phyloP scores from a whole-genome alignment of 1,139 yeast genomes.

The Kodamaea arcana region DNA sequence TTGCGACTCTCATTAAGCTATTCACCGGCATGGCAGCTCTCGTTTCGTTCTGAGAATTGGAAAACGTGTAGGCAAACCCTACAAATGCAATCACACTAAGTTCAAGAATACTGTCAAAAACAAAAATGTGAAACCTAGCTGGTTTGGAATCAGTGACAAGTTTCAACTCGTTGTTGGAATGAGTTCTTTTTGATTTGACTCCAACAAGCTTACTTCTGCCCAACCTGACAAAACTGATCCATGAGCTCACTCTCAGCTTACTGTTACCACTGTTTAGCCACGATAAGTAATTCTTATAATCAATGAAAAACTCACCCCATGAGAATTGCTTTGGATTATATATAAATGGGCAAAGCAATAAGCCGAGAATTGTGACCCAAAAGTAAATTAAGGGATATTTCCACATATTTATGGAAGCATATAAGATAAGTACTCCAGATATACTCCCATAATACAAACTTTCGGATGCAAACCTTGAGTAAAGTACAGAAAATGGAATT shows the following conservation, averaged over 20 bases:
- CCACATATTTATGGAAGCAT: slow-evolving; percentile 48
- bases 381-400: slow-evolving; percentile 41
- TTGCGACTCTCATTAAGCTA: slow-evolving; percentile 34
- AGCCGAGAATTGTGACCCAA: slow-evolving; percentile 46
- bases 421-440: slow-evolving; percentile 36
- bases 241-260: slow-evolving; percentile 22
- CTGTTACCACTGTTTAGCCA: slow-evolving; percentile 49
- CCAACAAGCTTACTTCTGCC: slow-evolving; percentile 44
- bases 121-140: slow-evolving; percentile 30
- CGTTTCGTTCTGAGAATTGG: slow-evolving; percentile 42
- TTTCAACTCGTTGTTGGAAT: slow-evolving; percentile 19
- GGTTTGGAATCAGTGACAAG: slow-evolving; percentile 36
- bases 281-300: slow-evolving; percentile 35
- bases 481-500: slow-evolving; percentile 39
- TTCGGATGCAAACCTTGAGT: slow-evolving; percentile 45
- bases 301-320: slow-evolving; percentile 47
- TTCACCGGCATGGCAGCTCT: slow-evolving; percentile 25
- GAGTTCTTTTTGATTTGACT: slow-evolving; percentile 26
- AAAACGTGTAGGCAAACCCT: slow-evolving; percentile 38
- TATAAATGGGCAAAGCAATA: slow-evolving; percentile 45
- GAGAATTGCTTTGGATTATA: slow-evolving; percentile 52
- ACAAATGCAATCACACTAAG: slow-evolving; percentile 25
- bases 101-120: slow-evolving; percentile 29
- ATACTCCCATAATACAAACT: slow-evolving; percentile 43
- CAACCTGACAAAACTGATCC: slow-evolving; percentile 40